These are phyloP conservation scores for Neurospora sp. DNA, from an alignment of 495 filamentous ascomycete species.

Conservation along the genomic window DNA sequence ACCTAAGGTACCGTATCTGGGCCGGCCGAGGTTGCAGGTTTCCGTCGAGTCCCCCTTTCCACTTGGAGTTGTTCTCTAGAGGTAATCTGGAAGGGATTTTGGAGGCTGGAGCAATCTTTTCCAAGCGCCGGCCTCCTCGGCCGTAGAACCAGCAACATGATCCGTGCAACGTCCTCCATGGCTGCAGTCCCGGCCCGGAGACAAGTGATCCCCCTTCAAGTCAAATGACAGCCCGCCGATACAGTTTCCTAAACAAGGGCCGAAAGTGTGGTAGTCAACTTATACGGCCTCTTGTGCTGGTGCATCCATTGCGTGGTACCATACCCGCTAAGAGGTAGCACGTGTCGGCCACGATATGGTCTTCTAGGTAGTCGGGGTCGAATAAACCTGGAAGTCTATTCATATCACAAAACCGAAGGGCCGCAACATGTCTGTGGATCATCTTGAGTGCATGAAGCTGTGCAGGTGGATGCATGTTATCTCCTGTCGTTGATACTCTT, in stretches of 20 bases:
- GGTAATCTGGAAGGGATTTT: neutral
- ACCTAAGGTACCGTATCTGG: neutral
- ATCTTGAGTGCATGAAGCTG: neutral
- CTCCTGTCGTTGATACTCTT: neutral
- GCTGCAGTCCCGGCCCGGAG: neutral
- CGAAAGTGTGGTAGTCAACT: neutral
- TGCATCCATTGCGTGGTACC: neutral
- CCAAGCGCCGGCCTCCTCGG: neutral
- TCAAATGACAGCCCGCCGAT: neutral
- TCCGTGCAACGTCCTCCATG: neutral
- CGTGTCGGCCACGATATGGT: neutral
- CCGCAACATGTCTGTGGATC: neutral
- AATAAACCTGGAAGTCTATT: neutral
- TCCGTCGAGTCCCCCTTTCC: neutral
- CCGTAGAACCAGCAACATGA: neutral
- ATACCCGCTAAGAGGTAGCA: neutral
- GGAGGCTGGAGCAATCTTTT: neutral
- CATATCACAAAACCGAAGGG: neutral
- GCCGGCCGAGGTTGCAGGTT: neutral
- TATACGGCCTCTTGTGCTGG: neutral
- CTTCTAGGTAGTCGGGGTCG: neutral
- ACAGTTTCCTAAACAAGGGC: neutral
- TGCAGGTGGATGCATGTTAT: neutral
- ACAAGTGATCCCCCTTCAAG: neutral
- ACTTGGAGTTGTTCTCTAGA: neutral